Conservation (phyloP, 73 alveolate species). For the Blepharisma stoltei region DNA sequence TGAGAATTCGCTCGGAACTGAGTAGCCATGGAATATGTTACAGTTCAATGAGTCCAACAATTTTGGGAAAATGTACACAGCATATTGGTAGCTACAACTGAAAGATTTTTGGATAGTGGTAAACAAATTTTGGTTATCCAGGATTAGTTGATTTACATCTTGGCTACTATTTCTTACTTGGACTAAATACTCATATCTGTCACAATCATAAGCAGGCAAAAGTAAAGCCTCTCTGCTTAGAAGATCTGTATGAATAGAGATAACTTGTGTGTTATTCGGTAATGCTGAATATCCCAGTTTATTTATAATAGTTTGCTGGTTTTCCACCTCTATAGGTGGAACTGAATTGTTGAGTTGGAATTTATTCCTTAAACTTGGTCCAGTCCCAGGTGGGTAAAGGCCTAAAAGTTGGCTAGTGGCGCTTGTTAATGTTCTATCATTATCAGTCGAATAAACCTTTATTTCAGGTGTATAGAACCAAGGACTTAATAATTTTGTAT, state of each 20-base stretch:
- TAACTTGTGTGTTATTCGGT: neutral
- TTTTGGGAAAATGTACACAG: no score
- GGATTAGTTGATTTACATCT: no score
- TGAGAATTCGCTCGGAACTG: conserved; percentile 8
- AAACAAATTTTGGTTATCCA: no score
- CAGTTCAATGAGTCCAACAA: neutral
- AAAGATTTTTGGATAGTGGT: no score
- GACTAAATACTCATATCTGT: no score
- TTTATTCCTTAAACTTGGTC: neutral
- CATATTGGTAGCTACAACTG: no score
- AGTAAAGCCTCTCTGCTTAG: no score
- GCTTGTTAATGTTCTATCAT: conserved; percentile 63
- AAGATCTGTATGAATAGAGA: conserved; percentile 14
- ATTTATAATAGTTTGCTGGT: neutral
- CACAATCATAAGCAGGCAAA: no score
- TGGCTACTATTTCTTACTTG: no score
- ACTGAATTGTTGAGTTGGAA: conserved; percentile 8
- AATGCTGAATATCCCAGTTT: neutral
- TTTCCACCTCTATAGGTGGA: conserved; percentile 1
- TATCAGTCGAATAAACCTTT: conserved; percentile 57
- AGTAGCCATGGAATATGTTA: conserved; percentile 7
- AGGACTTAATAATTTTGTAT: conserved; percentile 43
- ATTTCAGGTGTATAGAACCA: conserved; percentile 67
- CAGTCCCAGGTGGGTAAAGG: conserved; percentile 57
- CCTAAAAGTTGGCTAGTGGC: conserved; percentile 71